Base-by-base conservation (phyloP, 768 basidiomycete species). In the Floccularia luteovirens region DNA sequence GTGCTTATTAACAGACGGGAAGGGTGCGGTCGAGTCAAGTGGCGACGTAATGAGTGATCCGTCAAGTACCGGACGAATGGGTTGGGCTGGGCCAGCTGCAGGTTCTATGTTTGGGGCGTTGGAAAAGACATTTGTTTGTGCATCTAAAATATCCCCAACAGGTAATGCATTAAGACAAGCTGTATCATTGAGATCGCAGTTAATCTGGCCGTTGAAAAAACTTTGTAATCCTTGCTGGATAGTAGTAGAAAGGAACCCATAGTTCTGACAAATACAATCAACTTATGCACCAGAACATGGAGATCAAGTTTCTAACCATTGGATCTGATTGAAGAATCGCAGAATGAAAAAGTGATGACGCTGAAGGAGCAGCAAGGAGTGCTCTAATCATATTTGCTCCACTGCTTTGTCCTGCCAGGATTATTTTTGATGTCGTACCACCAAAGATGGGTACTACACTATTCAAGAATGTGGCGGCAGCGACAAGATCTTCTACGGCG, bases 301-400 rank as follows among this genome's bases (percentile, higher is more conserved):
- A 33, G 5, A 41, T 27, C 23, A 22, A 20, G 16, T 51, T 71
- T 43, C 32, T 7, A 49, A 83, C 87, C 77, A 92, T 86, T 2
- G 90, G 85, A 52, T 92, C 91, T 0, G 88, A 90, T 39, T 93
- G 89, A 14, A 92, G 54, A 42, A 90, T 89, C 0, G 80, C 86
- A 38, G 74, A 82, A 42, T 72, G 66, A 68, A 93, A 93, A 36
- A 90, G 64, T 1, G 74, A 66, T 14, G 74, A 69, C 0, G 81
- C 89, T 2, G 79, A 75, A 2, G 90, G 85, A 2, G 67, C 66
- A 10, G 80, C 85, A 28, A 92, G 70, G 35, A 93, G 64, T 1
- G 86, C 77, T 42, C 89, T 70, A 53, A 93, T 73, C 69, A 91
- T 70, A 45, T 64, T 76, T 1, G 81, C 90, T 33, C 90, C 90